These are phyloP conservation scores for Cercospora sojina DNA, from an alignment of 2,329 filamentous ascomycete species.

Conservation along the genomic window DNA sequence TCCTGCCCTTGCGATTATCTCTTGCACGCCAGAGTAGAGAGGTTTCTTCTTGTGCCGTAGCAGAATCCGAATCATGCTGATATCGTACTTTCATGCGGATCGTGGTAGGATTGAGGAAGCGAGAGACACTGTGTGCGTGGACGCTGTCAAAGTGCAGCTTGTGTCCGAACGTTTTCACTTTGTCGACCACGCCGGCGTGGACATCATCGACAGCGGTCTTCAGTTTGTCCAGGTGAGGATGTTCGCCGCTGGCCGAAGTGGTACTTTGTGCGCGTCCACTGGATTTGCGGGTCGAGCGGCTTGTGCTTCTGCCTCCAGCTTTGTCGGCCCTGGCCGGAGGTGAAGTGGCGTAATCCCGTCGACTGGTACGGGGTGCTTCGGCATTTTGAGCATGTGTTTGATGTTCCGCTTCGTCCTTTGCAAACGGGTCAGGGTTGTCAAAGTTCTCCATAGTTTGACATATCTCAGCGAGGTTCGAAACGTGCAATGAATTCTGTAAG, in stretches of 20 bases:
- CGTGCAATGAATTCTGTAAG: neutral
- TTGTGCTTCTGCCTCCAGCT: conserved; percentile 6
- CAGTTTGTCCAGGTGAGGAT: conserved; percentile 18
- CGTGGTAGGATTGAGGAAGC: conserved; percentile 24
- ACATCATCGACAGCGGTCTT: conserved; percentile 19
- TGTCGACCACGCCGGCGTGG: conserved; percentile 20
- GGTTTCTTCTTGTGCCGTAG: conserved; percentile 15
- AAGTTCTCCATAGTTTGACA: conserved; percentile 15
- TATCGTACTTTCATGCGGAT: conserved; percentile 23
- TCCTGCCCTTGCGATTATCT: conserved; percentile 31
- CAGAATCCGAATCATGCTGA: conserved; percentile 13
- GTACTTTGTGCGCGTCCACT: conserved; percentile 3
- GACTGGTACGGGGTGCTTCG: neutral
- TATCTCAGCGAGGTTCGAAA: neutral
- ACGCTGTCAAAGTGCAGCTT: conserved; percentile 19
- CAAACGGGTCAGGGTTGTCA: conserved; percentile 18
- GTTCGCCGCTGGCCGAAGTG: neutral
- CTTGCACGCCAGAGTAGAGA: conserved; percentile 28
- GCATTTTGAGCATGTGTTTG: neutral
- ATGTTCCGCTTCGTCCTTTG: neutral
- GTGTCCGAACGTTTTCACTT: conserved; percentile 15
- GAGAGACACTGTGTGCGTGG: conserved; percentile 17
- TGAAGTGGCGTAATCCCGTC: neutral
- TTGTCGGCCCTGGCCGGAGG: neutral
- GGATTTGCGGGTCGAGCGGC: neutral